Conservation (phyloP, 129 eudicot genomes). For the Solidago caesia region DNA sequence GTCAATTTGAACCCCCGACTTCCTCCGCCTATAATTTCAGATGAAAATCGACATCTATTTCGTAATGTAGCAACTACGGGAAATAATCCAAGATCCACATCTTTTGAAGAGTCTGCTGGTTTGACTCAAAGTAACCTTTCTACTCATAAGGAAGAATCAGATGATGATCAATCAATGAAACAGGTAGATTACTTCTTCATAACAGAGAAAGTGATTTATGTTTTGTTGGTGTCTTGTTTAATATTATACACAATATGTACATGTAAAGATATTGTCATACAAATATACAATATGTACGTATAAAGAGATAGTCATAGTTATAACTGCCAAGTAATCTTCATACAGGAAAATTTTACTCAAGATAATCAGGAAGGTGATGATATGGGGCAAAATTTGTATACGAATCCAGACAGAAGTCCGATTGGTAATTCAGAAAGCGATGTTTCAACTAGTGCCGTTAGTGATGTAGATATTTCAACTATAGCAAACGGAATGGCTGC, state of each 20-base stretch:
- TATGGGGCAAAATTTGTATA: slow-evolving; percentile 30
- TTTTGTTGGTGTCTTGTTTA: too few species aligned
- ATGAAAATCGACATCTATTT: slow-evolving; percentile 40
- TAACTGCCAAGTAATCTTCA: slow-evolving; percentile 1
- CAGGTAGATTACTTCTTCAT: slow-evolving; percentile 26
- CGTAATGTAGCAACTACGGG: slow-evolving; percentile 29
- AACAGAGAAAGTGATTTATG: slow-evolving; percentile 21
- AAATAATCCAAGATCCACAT: slow-evolving; percentile 33
- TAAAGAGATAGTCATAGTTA: background rate
- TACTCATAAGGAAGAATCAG: slow-evolving; percentile 70
- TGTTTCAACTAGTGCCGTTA: slow-evolving; percentile 23
- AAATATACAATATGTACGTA: background rate
- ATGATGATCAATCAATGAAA: slow-evolving; percentile 61
- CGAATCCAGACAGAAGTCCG: slow-evolving; percentile 30
- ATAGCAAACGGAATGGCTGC: slow-evolving; percentile 35
- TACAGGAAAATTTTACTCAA: slow-evolving; percentile 42
- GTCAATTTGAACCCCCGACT: slow-evolving; percentile 50
- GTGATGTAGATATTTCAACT: slow-evolving; percentile 24
- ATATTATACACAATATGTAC: background rate
- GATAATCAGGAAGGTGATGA: slow-evolving; percentile 32
- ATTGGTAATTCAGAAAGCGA: slow-evolving; percentile 31
- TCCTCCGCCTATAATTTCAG: slow-evolving; percentile 45
- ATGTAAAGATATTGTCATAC: background rate
- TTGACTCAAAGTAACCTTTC: slow-evolving; percentile 47
- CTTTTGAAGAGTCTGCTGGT: slow-evolving; percentile 46